These are phyloP conservation scores for Lasiosphaeria hispida DNA, from an alignment of 495 filamentous ascomycete genomes.

Conservation along the genomic window DNA sequence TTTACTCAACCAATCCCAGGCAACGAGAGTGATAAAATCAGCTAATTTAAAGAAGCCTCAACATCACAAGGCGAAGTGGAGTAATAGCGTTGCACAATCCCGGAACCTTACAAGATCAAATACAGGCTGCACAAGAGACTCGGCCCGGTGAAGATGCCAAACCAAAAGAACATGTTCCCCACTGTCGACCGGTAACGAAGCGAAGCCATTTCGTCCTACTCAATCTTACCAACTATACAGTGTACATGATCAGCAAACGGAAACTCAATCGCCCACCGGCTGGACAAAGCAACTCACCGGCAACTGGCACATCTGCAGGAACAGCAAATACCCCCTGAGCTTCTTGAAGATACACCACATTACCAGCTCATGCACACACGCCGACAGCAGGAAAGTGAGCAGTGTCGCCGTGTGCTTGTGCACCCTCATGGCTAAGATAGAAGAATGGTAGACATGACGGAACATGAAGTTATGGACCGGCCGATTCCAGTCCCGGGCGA, in stretches of 20 bases:
- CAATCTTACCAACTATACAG: constrained; percentile 50
- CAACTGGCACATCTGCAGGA: constrained; percentile 68
- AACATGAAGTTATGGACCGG: constrained; percentile 70
- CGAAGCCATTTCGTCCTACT: constrained; percentile 62
- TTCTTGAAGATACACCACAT: constrained; percentile 80
- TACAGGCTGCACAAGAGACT: constrained; percentile 71
- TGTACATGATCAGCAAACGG: constrained; percentile 6
- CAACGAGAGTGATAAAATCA: too few relatives aligned
- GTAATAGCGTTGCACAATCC: too few relatives aligned
- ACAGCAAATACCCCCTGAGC: constrained; percentile 67
- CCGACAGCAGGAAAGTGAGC: constrained; percentile 68
- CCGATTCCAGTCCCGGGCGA: constrained; percentile 71
- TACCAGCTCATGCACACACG: constrained; percentile 69
- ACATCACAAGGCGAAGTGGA: too few relatives aligned
- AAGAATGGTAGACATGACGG: constrained; percentile 71
- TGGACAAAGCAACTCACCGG: constrained; percentile 38
- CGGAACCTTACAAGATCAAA: constrained; percentile 53
- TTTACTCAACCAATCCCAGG: too few relatives aligned
- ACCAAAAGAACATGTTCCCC: constrained; percentile 74
- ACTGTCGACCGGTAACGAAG: constrained; percentile 57
- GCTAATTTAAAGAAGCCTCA: too few relatives aligned
- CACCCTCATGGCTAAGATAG: constrained; percentile 66
- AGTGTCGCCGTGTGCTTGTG: constrained; percentile 67
- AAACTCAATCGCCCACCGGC: not conserved
- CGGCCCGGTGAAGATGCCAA: constrained; percentile 68